Conservation (phyloP, 768 basidiomycete genomes). For the Cytidiella melzeri region DNA sequence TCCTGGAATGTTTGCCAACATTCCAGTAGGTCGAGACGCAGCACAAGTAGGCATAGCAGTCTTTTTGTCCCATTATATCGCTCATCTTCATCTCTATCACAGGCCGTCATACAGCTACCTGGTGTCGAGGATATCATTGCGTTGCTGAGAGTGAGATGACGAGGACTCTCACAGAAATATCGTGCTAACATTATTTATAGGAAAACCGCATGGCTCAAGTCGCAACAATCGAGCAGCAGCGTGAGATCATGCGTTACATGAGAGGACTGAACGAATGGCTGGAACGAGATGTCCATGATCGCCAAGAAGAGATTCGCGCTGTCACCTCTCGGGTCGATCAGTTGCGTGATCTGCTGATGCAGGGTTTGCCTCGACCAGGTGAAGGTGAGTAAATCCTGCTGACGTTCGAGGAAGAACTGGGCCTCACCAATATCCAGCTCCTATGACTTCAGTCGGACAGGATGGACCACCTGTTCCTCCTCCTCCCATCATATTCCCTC, state of each 20-base stretch:
- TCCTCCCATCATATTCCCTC: not conserved
- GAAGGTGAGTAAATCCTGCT: slow-evolving; percentile 12
- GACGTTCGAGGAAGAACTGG: not conserved
- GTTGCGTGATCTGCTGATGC: slow-evolving; percentile 27
- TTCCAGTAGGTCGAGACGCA: slow-evolving; percentile 19
- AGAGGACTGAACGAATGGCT: slow-evolving; percentile 73
- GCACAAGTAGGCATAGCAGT: slow-evolving; percentile 44
- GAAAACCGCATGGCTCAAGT: slow-evolving; percentile 71
- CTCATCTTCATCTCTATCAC: not conserved
- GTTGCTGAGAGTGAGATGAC: slow-evolving; percentile 59
- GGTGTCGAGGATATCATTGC: slow-evolving; percentile 64
- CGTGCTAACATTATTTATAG: slow-evolving; percentile 31
- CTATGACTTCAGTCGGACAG: not conserved
- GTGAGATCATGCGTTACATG: slow-evolving; percentile 79
- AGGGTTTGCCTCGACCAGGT: not conserved
- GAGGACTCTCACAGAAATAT: too few species aligned
- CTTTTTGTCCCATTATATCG: not conserved
- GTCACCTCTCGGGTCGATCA: slow-evolving; percentile 57
- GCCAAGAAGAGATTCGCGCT: slow-evolving; percentile 65
- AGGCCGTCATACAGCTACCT: slow-evolving; percentile 61
- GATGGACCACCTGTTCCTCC: not conserved
- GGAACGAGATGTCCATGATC: slow-evolving; percentile 69
- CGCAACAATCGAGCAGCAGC: slow-evolving; percentile 72
- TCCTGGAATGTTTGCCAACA: not conserved
- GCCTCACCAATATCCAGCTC: too few species aligned